phyloP scores from a whole-genome alignment of 805 yeast genomes.

The Cyberlindnera suaveolens region DNA sequence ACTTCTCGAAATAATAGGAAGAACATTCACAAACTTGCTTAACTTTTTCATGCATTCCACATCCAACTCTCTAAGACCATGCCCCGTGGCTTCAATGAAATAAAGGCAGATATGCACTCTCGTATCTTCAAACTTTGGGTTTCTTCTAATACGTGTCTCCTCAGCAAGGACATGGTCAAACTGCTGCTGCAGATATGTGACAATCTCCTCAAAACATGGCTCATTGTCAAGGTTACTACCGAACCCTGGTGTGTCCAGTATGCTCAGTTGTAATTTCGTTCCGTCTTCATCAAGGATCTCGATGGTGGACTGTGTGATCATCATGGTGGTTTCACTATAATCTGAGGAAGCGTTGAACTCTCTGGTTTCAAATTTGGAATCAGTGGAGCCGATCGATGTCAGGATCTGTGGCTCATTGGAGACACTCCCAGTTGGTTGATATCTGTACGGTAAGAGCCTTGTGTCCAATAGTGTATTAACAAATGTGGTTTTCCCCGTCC shows the following conservation, averaged over 20 bases:
- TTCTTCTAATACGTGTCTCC: slow-evolving; percentile 81
- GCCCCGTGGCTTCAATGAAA: slow-evolving; percentile 72
- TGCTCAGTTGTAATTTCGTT: slow-evolving; percentile 46
- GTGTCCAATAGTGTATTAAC: slow-evolving; percentile 62
- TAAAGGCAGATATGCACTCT: slow-evolving; percentile 70
- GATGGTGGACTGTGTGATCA: slow-evolving; percentile 59
- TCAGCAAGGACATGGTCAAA: slow-evolving; percentile 76
- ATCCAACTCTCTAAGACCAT: slow-evolving; percentile 71
- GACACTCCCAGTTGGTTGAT: slow-evolving; percentile 31
- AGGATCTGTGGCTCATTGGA: slow-evolving; percentile 22
- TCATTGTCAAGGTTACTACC: slow-evolving; percentile 67
- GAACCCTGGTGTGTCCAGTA: slow-evolving; percentile 75
- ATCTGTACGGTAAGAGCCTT: slow-evolving; percentile 55
- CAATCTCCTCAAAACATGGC: slow-evolving; percentile 59
- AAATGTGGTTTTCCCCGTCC: slow-evolving; percentile 75
- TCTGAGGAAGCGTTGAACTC: slow-evolving; percentile 56
- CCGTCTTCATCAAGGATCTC: slow-evolving; percentile 60
- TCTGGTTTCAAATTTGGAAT: slow-evolving; percentile 48
- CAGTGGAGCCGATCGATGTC: slow-evolving; percentile 16
- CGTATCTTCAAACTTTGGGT: slow-evolving; percentile 74
- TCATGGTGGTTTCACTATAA: slow-evolving; percentile 66
- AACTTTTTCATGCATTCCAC: slow-evolving; percentile 64
- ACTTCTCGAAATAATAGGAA: slow-evolving; percentile 66
- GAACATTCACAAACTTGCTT: slow-evolving; percentile 65
- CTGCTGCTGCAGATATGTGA: slow-evolving; percentile 65